Evolutionary conservation across 805 yeast species (phyloP).

Genomic region (Huiozyma naganishii): DNA sequence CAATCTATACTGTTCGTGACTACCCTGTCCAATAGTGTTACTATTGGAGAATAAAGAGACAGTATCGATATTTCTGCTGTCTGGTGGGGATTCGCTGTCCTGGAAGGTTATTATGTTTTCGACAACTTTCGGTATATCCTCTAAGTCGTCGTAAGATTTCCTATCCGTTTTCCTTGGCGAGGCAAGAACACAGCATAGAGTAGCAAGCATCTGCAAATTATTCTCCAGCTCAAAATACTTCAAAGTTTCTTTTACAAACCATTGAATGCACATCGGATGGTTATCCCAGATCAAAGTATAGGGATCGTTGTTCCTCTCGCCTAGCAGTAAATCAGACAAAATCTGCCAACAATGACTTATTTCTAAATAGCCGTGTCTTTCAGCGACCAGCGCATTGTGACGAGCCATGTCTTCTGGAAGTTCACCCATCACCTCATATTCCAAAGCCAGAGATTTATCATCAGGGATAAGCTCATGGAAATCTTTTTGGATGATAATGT

Average conservation of each 20-base stretch:
- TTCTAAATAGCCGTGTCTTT: slow-evolving; percentile 46
- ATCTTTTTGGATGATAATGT: slow-evolving; percentile 54
- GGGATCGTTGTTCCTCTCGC: slow-evolving; percentile 17
- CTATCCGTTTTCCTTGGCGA: not conserved
- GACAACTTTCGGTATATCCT: slow-evolving; percentile 4
- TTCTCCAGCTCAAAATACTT: slow-evolving; percentile 50
- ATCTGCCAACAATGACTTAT: slow-evolving; percentile 70
- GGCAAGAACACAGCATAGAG: slow-evolving; percentile 64
- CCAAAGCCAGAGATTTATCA: slow-evolving; percentile 56
- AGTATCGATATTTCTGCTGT: not conserved
- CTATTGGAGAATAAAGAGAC: not conserved
- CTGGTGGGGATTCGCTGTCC: not conserved
- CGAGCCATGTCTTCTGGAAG: slow-evolving; percentile 53
- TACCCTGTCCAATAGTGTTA: not conserved
- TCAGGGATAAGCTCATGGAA: slow-evolving; percentile 66
- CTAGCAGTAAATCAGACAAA: slow-evolving; percentile 31
- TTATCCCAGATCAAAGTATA: slow-evolving; percentile 61
- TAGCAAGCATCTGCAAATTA: slow-evolving; percentile 82
- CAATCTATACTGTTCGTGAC: not conserved
- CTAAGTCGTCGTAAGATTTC: not conserved
- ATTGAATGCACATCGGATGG: slow-evolving; percentile 63
- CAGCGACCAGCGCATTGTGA: slow-evolving; percentile 64
- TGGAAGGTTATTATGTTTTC: slow-evolving; percentile 15
- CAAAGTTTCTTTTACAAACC: slow-evolving; percentile 56
- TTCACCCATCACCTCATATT: slow-evolving; percentile 53